A percentile compares a stretch with the other conserved stretches of the same genome.
phyloP scores from a whole-genome alignment of 1,139 yeast species.

The Barnettozyma hawaiiensis region DNA sequence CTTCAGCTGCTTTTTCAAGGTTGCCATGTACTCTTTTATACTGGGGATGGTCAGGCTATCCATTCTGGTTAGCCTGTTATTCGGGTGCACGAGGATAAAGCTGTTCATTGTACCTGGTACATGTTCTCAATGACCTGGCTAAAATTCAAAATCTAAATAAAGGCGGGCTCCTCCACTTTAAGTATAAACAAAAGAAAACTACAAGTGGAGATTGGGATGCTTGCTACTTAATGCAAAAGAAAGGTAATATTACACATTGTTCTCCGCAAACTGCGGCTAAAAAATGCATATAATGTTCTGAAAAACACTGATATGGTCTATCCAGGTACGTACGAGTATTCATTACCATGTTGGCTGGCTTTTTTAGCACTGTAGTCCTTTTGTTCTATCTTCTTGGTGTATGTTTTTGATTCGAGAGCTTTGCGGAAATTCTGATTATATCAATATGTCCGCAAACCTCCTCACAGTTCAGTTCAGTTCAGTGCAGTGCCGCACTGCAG shows the following conservation, averaged over 20 bases:
- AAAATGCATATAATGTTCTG: too few species aligned
- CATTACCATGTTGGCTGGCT: too few species aligned
- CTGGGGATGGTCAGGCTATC: slow-evolving; percentile 13
- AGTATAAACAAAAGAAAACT: neutral
- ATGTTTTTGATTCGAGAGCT: too few species aligned
- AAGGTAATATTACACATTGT: too few species aligned
- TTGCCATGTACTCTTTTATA: slow-evolving; percentile 6
- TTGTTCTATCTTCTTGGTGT: too few species aligned
- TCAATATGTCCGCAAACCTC: too few species aligned
- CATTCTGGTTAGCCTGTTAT: slow-evolving; percentile 13
- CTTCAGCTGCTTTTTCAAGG: slow-evolving; percentile 3
- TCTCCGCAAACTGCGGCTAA: neutral
- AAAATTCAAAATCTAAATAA: neutral
- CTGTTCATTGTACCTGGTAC: slow-evolving; percentile 6
- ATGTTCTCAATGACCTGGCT: neutral
- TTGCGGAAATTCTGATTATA: too few species aligned
- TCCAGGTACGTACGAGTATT: too few species aligned
- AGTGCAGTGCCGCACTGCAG: too few species aligned
- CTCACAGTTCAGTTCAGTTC: too few species aligned
- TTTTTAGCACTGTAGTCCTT: too few species aligned
- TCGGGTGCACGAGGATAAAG: slow-evolving; percentile 16
- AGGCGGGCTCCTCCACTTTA: neutral
- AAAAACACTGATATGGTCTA: too few species aligned
- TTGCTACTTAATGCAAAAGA: neutral
- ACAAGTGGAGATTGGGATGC: neutral